Evolutionary conservation across 805 yeast species (phyloP), one percentile per base, ranked within the genome.

Genomic region (Hanseniaspora mollemarum): DNA sequence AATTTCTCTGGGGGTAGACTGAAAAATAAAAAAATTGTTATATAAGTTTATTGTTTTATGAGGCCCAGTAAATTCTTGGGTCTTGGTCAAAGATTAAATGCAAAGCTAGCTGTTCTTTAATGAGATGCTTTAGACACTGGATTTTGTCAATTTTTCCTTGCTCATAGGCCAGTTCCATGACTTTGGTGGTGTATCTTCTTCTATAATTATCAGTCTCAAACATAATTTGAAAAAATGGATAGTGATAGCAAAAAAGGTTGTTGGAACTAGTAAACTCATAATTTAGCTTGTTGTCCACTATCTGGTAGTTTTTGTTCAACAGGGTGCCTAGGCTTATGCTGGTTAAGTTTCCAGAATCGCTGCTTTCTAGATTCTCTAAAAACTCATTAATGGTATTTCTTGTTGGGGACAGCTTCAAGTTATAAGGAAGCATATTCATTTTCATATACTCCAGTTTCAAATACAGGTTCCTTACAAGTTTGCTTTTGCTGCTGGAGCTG

Each of bases 1-100:
- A 79, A 82, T 49, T 86, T 81, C 62, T 75, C 79, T 29, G 95
- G 73, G 12, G 68, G 71, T 5, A 63, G 68, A 56, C 39, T 68
- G 18, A 57, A 59, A 19, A 59, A 68, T 3, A 58, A 62, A 33
- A 58, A 71, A 2, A 66, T 61, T 31, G 59, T 69, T 50, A 63
- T 69, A 52, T 69, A 58, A 53, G 6, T 2, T 6, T 22, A 15
- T 16, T 16, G 13, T 15, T 40, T 33, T 31, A 48, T 19, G 24
- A 36, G 7, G 18, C 21, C 51, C 51, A 48, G 22, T 48, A 48
- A 2, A 48, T 33, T 33, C 40, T 39, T 15, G 51, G 51, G 21
- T 40, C 45, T 40, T 48, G 36, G 32, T 48, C 51, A 48, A 48
- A 48, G 13, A 48, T 18, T 15, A 48, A 36, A 7, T 28, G 26